These are phyloP conservation scores for Nakazawaea populi DNA, from an alignment of 805 yeast species.

Conservation along the genomic window DNA sequence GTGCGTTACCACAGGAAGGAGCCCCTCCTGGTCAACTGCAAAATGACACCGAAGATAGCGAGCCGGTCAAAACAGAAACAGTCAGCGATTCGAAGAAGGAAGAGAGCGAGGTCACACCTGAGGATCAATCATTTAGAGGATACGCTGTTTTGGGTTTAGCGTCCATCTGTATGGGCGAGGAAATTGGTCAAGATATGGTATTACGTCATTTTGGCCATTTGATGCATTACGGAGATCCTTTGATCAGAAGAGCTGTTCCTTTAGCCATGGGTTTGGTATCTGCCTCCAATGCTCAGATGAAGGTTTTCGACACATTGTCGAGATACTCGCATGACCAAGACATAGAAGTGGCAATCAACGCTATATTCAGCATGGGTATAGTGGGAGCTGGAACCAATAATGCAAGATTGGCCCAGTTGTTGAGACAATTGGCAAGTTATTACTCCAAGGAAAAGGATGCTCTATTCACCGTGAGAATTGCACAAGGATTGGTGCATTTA, in stretches of 20 bases:
- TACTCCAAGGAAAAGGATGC: slow-evolving; percentile 88
- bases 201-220: slow-evolving; percentile 94
- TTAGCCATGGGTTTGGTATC: slow-evolving; percentile 96
- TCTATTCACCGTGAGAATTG: slow-evolving; percentile 84
- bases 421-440: slow-evolving; percentile 91
- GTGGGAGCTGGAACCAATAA: slow-evolving; percentile 99
- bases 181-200: slow-evolving; percentile 96
- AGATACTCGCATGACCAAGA: slow-evolving; percentile 96
- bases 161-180: slow-evolving; percentile 94
- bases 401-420: slow-evolving; percentile 93
- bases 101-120: slow-evolving; percentile 30
- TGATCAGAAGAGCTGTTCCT: slow-evolving; percentile 91
- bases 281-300: slow-evolving; percentile 92
- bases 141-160: slow-evolving; percentile 95
- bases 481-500: slow-evolving; percentile 90
- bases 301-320: slow-evolving; percentile 92
- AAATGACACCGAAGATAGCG: slow-evolving; percentile 14
- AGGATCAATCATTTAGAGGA: slow-evolving; percentile 63
- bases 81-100: slow-evolving; percentile 18
- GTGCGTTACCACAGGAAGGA: slow-evolving; percentile 22
- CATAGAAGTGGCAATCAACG: slow-evolving; percentile 87
- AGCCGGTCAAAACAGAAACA: not conserved
- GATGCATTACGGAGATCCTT: slow-evolving; percentile 94
- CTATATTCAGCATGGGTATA: slow-evolving; percentile 94
- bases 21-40: slow-evolving; percentile 13